Conservation (phyloP, 1,139 yeast genomes). For the Taphrina flavorubra region DNA sequence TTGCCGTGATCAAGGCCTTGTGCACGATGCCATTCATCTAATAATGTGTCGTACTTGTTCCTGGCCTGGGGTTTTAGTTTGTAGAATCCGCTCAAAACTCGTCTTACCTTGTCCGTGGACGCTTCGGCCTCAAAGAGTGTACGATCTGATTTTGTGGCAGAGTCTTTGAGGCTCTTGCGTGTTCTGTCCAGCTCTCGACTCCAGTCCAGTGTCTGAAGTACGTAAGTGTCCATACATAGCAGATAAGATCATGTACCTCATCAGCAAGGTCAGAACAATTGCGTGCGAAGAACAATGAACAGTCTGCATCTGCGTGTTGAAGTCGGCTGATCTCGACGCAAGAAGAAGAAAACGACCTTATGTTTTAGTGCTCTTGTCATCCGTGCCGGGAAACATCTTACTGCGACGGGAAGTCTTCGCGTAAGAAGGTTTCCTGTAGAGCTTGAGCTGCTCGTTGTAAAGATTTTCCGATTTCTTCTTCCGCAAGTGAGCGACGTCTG, state of each 20-base stretch:
- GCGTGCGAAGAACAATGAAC: slow-evolving; percentile 5
- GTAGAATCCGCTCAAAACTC: background rate
- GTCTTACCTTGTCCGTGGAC: slow-evolving; percentile 45
- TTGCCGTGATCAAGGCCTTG: slow-evolving; percentile 82
- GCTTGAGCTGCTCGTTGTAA: background rate
- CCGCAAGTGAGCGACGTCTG: slow-evolving; percentile 77
- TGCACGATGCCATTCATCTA: slow-evolving; percentile 85
- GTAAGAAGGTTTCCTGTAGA: slow-evolving; percentile 9
- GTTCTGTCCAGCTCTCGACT: slow-evolving; percentile 20
- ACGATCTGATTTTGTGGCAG: slow-evolving; percentile 28
- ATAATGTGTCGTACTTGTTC: slow-evolving; percentile 74
- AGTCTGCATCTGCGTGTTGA: slow-evolving; percentile 2
- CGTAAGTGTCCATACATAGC: background rate
- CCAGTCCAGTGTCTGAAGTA: slow-evolving; percentile 1
- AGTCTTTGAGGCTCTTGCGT: slow-evolving; percentile 30
- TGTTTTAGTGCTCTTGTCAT: slow-evolving; percentile 59
- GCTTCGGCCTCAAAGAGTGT: slow-evolving; percentile 69
- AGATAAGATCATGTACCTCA: slow-evolving; percentile 2
- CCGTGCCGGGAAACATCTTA: slow-evolving; percentile 69
- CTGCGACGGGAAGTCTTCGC: background rate
- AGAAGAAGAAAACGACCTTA: slow-evolving; percentile 71
- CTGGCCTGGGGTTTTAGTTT: slow-evolving; percentile 59
- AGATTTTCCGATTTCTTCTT: slow-evolving; percentile 65
- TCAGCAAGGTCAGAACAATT: slow-evolving; percentile 15
- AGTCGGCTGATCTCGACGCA: slow-evolving; percentile 58